Percentiles rank a stretch among this genome's conserved stretches.
phyloP scores from a whole-genome alignment of 805 yeast species.

The Candida manassasensis region DNA sequence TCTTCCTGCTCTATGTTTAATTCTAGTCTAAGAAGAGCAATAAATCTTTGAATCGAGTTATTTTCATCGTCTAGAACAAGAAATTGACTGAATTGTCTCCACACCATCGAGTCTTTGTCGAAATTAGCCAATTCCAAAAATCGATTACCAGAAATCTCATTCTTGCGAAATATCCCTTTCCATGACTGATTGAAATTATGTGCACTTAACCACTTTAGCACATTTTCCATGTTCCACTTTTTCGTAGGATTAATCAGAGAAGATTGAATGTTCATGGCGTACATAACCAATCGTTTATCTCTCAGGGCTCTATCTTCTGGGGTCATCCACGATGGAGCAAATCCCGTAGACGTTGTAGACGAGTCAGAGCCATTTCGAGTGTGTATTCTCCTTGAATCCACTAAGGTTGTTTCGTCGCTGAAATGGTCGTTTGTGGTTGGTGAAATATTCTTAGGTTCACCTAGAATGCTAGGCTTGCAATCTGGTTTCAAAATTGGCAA shows the following conservation, averaged over 20 bases:
- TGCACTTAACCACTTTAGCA: slow-evolving; percentile 60
- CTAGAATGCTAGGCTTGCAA: too few species aligned
- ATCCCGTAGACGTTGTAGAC: slow-evolving; percentile 27
- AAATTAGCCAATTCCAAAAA: slow-evolving; percentile 68
- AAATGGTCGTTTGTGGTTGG: neutral
- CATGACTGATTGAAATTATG: slow-evolving; percentile 70
- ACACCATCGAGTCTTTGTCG: slow-evolving; percentile 42
- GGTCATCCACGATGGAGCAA: slow-evolving; percentile 27
- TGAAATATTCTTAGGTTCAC: too few species aligned
- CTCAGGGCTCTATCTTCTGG: slow-evolving; percentile 24
- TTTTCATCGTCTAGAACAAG: slow-evolving; percentile 40
- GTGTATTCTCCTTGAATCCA: slow-evolving; percentile 12
- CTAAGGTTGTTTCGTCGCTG: neutral
- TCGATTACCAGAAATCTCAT: slow-evolving; percentile 55
- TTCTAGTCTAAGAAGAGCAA: slow-evolving; percentile 17
- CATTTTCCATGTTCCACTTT: slow-evolving; percentile 72
- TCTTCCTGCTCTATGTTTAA: slow-evolving; percentile 5
- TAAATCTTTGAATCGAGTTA: slow-evolving; percentile 49
- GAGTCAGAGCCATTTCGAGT: slow-evolving; percentile 33
- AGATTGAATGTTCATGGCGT: slow-evolving; percentile 38
- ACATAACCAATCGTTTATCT: slow-evolving; percentile 38
- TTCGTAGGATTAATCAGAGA: slow-evolving; percentile 10
- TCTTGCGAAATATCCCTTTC: slow-evolving; percentile 58
- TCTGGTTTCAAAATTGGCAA: slow-evolving; percentile 4
- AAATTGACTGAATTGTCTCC: slow-evolving; percentile 40